Base-by-base conservation (phyloP, 2,329 filamentous ascomycete genomes). In the Sclerotinia subarctica region DNA sequence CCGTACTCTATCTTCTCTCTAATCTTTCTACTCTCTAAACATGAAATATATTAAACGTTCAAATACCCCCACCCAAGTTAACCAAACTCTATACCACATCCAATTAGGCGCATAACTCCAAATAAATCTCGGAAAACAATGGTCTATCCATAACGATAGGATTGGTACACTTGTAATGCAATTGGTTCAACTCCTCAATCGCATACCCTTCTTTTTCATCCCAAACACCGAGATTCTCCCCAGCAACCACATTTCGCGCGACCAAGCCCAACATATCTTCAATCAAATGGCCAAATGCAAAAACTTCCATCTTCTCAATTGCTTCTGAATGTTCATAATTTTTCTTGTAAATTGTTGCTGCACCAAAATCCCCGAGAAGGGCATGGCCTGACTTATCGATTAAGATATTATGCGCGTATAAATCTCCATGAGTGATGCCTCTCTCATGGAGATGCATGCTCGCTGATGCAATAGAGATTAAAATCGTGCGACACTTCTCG, bases 371-470 rank as follows among this genome's bases (percentile, higher is more conserved):
- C 32, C 81, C 81, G 3, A 84, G 76, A 17, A 84, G 72, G 5
- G 82, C 81, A 70, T 83, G 80, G 1, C 78, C 80, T 13, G 74
- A 74, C 29, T 76, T 74, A 62, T 76, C 78, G 32, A 79, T 79
- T 15, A 84, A 76, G 24, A 84, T 80, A 71, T 83, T 83, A 72
- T 83, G 81, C 15, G 82, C 81, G 63, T 82, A 82, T 47, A 84
- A 66, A 71, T 83, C 81, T 24, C 82, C 82, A 69, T 84, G 82
- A 8, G 78, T 73, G 24, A 84, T 80, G 7, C 79, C 80, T 44
- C 77, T 75, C 10, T 70, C 74, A 69, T 84, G 82, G 15, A 84
- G 76, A 71, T 84, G 82, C 24, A 68, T 75, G 2, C 80, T 79
- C 0, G 80, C 82, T 19, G 78, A 77, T 3, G 82, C 80, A 44